Percentiles rank a stretch among this genome's conserved stretches.
Conservation (phyloP, 371 early-diverging fungal genomes). For the Capniomyces stellatus region DNA sequence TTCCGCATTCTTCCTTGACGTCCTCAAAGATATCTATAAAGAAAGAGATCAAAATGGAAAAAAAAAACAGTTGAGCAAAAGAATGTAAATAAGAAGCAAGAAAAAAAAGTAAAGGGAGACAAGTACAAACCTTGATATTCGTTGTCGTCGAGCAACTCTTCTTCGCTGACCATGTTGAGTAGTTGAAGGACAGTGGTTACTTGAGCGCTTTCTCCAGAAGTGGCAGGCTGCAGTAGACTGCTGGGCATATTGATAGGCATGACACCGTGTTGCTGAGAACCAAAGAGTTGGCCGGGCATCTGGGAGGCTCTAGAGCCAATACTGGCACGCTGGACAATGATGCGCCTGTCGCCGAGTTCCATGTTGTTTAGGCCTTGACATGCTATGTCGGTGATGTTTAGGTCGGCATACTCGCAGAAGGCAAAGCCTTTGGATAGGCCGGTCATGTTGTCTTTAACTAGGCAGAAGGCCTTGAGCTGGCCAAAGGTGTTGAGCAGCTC, state of each 20-base stretch:
- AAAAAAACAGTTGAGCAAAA: constrained; percentile 3
- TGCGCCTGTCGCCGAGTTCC: constrained; percentile 81
- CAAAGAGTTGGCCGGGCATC: not conserved
- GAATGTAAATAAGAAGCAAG: no score
- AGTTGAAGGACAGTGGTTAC: constrained; percentile 40
- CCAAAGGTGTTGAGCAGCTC: constrained; percentile 88
- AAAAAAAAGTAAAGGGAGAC: no score
- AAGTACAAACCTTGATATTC: constrained; percentile 57
- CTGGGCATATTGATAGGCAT: constrained; percentile 1
- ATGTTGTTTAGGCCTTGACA: constrained; percentile 88
- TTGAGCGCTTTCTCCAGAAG: constrained; percentile 4
- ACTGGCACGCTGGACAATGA: constrained; percentile 90
- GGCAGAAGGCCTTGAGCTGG: constrained; percentile 70
- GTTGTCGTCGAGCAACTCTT: constrained; percentile 70
- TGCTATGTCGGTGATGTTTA: constrained; percentile 73
- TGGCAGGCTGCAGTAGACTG: not conserved
- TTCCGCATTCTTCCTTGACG: constrained; percentile 73
- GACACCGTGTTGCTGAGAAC: not conserved
- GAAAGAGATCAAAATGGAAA: not conserved
- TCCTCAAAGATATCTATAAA: constrained; percentile 74
- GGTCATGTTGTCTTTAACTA: constrained; percentile 69
- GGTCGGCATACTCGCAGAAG: constrained; percentile 87
- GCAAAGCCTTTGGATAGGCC: constrained; percentile 87
- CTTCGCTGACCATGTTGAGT: constrained; percentile 85
- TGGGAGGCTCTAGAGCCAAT: constrained; percentile 42